Evolutionary conservation across 345 rosid species (phyloP).

Genomic region (Eucalyptus sideroxylon): DNA sequence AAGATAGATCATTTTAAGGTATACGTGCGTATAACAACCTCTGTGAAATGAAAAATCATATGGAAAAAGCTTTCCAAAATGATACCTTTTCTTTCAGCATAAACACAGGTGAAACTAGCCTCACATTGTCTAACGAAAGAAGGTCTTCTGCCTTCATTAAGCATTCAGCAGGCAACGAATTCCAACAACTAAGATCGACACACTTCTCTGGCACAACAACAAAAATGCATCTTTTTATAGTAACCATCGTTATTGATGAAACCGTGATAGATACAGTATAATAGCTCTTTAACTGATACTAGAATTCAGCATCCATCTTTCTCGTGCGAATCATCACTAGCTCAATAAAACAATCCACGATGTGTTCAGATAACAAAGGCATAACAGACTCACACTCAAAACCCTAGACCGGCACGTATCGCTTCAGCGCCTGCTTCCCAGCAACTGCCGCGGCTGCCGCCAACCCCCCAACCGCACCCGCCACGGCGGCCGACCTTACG

Average conservation of each 20-base stretch:
- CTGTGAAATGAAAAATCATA: neutral
- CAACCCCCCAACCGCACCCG: constrained; percentile 84
- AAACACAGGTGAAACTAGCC: neutral
- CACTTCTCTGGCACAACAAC: neutral
- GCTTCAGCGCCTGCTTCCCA: constrained; percentile 66
- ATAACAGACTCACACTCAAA: neutral
- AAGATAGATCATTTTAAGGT: neutral
- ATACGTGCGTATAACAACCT: neutral
- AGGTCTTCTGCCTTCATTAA: neutral
- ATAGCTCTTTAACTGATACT: neutral
- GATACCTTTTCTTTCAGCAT: neutral
- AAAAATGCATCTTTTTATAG: neutral
- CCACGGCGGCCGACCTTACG: constrained; percentile 88
- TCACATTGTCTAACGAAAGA: neutral
- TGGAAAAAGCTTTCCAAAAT: neutral
- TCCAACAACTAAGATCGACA: neutral
- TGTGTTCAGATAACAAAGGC: neutral
- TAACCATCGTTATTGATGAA: neutral
- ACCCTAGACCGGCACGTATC: constrained; percentile 65
- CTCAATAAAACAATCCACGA: neutral
- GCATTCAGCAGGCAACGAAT: neutral
- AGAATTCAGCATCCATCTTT: neutral
- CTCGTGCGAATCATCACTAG: neutral
- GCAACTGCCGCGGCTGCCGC: constrained; percentile 78
- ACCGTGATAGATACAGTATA: neutral